Evolutionary conservation across 2,329 filamentous ascomycete genomes (phyloP).

Genomic region (Hortaea sp.): DNA sequence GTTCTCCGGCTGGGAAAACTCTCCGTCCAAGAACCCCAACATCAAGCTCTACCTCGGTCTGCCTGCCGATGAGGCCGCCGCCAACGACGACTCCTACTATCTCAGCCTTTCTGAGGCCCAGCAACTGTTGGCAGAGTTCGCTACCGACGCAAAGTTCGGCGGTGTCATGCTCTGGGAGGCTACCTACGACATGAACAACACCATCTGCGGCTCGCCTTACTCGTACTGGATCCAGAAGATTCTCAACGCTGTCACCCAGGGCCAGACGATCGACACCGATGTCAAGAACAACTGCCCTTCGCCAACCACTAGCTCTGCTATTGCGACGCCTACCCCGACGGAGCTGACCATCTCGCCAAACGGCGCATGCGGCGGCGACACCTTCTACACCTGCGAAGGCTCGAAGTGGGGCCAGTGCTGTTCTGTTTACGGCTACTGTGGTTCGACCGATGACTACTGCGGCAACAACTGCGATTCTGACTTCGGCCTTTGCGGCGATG

Average conservation of each 20-base stretch:
- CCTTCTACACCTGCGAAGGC: constrained; percentile 3
- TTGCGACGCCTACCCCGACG: background rate
- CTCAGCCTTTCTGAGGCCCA: constrained; percentile 37
- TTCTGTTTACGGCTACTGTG: constrained; percentile 1
- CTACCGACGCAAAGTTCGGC: constrained; percentile 37
- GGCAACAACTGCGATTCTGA: constrained; percentile 1
- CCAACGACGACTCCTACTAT: constrained; percentile 31
- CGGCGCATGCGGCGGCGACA: constrained; percentile 1
- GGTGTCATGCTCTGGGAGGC: constrained; percentile 54
- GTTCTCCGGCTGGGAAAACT: constrained; percentile 4
- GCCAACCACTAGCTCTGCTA: constrained; percentile 1
- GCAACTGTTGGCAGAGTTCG: constrained; percentile 34
- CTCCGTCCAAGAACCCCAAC: constrained; percentile 26
- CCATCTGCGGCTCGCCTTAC: constrained; percentile 35
- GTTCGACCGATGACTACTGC: background rate
- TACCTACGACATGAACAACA: constrained; percentile 38
- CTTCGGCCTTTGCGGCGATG: background rate
- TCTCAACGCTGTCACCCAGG: constrained; percentile 18
- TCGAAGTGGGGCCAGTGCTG: constrained; percentile 3
- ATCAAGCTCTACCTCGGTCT: constrained; percentile 48
- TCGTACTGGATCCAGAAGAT: constrained; percentile 40
- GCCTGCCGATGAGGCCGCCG: constrained; percentile 21
- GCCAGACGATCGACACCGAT: constrained; percentile 10
- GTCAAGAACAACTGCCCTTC: background rate
- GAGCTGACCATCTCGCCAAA: constrained; percentile 1